Percentiles rank a stretch among this genome's conserved stretches.
Conservation (phyloP, 169 alveolate genomes). For the Eimeria acervulina region DNA sequence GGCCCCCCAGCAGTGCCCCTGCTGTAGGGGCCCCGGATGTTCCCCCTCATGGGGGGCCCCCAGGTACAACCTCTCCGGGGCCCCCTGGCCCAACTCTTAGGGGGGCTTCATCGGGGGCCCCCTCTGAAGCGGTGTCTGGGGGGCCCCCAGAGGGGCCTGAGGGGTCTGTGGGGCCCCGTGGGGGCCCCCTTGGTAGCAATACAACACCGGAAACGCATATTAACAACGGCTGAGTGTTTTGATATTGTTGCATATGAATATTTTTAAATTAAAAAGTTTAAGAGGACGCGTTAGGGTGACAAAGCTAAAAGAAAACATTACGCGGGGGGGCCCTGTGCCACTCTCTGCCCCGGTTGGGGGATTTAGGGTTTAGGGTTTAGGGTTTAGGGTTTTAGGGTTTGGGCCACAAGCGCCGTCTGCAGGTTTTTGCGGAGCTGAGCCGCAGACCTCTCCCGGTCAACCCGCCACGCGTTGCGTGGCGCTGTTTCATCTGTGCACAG, state of each 20-base stretch:
- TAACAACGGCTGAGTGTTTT: no score
- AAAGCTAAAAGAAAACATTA: no score
- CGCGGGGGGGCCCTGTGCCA: no score
- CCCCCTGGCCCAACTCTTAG: not conserved
- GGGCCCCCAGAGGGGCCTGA: not conserved
- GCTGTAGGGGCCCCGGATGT: not conserved
- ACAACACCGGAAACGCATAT: no score
- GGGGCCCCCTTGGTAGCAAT: no score
- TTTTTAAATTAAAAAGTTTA: not conserved
- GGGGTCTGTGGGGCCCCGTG: not conserved
- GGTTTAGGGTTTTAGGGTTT: conserved; percentile 25
- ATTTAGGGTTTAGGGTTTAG: not conserved
- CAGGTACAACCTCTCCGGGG: no score
- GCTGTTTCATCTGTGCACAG: not conserved
- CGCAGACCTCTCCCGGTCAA: not conserved
- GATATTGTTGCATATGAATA: not conserved
- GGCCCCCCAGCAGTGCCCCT: no score
- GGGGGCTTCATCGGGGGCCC: conserved; percentile 3
- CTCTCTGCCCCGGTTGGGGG: not conserved
- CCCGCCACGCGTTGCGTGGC: conserved; percentile 10
- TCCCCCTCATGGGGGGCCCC: no score
- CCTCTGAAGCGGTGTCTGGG: not conserved
- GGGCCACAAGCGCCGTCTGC: not conserved
- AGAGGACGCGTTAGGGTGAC: not conserved
- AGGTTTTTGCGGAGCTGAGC: conserved; percentile 3